Conservation (phyloP, 2,329 filamentous ascomycete genomes). For the Blastomyces percursus region DNA sequence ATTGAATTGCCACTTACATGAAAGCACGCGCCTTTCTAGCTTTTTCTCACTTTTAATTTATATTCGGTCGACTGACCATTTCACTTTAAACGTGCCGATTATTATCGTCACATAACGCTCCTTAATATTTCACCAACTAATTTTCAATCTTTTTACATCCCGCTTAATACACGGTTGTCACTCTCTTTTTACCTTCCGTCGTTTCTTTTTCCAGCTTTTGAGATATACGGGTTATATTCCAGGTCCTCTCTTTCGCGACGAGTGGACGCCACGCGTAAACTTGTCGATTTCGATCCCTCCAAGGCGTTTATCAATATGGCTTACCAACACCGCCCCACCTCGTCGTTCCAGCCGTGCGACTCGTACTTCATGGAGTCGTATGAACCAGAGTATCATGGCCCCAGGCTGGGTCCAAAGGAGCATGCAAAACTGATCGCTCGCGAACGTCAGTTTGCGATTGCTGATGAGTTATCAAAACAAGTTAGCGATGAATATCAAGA, state of each 20-base stretch:
- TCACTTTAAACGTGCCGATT: constrained; percentile 26
- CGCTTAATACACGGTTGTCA: constrained; percentile 39
- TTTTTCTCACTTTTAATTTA: constrained; percentile 24
- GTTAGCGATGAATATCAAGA: constrained; percentile 87
- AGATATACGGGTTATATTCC: constrained; percentile 22
- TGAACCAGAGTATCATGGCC: constrained; percentile 39
- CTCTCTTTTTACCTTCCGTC: constrained; percentile 37
- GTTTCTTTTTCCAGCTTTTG: constrained; percentile 24
- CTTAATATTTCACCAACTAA: constrained; percentile 45
- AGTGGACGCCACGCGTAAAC: constrained; percentile 21
- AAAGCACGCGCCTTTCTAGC: constrained; percentile 18
- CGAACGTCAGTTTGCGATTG: constrained; percentile 77
- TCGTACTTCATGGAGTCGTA: constrained; percentile 57
- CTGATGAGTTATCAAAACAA: constrained; percentile 73
- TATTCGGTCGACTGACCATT: constrained; percentile 21
- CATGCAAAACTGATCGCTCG: constrained; percentile 67
- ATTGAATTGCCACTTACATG: background rate
- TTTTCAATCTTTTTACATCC: constrained; percentile 46
- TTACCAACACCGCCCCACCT: constrained; percentile 40
- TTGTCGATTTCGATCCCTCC: constrained; percentile 14
- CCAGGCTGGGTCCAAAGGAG: constrained; percentile 58
- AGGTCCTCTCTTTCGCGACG: constrained; percentile 35
- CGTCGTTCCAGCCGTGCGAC: constrained; percentile 52
- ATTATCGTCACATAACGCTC: constrained; percentile 33
- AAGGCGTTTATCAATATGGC: constrained; percentile 39